A percentile compares a stretch with the other conserved stretches of the same genome.
phyloP scores from a whole-genome alignment of 2,329 filamentous ascomycete genomes.

The Monosporascus sp. region DNA sequence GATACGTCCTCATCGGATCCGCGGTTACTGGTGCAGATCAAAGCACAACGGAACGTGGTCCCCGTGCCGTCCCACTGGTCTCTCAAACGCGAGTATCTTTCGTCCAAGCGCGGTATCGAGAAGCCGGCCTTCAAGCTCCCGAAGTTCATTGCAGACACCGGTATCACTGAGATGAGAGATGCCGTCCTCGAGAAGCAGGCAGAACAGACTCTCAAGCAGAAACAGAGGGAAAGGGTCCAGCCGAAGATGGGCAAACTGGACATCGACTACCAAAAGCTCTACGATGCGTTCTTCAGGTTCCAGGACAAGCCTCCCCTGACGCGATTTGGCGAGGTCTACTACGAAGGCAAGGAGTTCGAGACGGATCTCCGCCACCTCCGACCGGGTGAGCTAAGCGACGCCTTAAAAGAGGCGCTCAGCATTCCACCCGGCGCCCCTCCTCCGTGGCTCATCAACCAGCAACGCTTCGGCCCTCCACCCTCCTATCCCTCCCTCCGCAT shows the following conservation, averaged over 20 bases:
- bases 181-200: constrained; percentile 94
- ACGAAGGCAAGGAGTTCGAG: constrained; percentile 97
- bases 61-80: constrained; percentile 94
- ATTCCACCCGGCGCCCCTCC: constrained; percentile 91
- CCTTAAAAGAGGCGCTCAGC: constrained; percentile 85
- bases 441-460: constrained; percentile 96
- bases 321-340: constrained; percentile 97
- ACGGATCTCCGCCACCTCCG: constrained; percentile 88
- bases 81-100: constrained; percentile 92
- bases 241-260: constrained; percentile 97
- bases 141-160: constrained; percentile 95
- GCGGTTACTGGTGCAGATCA: constrained; percentile 85
- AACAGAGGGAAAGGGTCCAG: constrained; percentile 87
- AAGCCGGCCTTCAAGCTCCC: constrained; percentile 90
- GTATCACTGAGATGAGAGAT: constrained; percentile 96
- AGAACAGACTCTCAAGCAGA: constrained; percentile 86
- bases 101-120: constrained; percentile 93
- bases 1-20: constrained; percentile 90
- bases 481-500: constrained; percentile 96
- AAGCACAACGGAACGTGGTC: constrained; percentile 90
- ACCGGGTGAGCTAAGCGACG: constrained; percentile 83
- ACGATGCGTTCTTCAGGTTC: constrained; percentile 97
- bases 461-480: constrained; percentile 86
- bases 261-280: constrained; percentile 97
- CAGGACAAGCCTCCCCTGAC: constrained; percentile 95